These are phyloP conservation scores for Claviceps pusilla DNA, from an alignment of 2,329 filamentous ascomycete genomes.

Conservation along the genomic window DNA sequence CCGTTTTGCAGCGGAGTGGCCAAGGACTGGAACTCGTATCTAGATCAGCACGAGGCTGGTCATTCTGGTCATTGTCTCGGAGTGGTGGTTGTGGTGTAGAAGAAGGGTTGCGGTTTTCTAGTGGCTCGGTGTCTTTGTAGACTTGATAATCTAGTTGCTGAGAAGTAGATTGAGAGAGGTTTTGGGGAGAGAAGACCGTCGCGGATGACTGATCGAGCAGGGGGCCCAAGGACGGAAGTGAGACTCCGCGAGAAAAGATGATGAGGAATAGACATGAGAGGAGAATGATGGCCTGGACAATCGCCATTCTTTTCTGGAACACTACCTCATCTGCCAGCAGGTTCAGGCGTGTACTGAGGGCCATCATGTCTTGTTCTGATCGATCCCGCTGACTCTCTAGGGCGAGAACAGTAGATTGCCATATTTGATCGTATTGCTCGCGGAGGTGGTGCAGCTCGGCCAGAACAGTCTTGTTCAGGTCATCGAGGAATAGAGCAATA, in stretches of 20 bases:
- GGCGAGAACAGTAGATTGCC: constrained; percentile 88
- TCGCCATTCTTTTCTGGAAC: constrained; percentile 79
- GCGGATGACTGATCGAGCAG: constrained; percentile 14
- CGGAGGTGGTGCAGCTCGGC: constrained; percentile 64
- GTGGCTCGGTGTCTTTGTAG: background rate
- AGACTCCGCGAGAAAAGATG: constrained; percentile 52
- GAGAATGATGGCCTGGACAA: constrained; percentile 76
- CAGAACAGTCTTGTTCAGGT: constrained; percentile 76
- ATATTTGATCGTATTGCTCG: constrained; percentile 85
- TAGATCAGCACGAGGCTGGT: background rate
- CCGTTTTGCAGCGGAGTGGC: background rate
- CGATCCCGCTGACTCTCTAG: constrained; percentile 78
- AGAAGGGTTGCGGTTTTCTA: background rate
- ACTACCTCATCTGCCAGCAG: constrained; percentile 86
- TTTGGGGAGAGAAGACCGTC: constrained; percentile 11
- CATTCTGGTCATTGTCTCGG: background rate
- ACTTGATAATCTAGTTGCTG: constrained; percentile 3
- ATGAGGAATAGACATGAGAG: constrained; percentile 77
- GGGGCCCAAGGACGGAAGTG: constrained; percentile 19
- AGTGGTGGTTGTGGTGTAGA: background rate
- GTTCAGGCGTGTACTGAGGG: constrained; percentile 64
- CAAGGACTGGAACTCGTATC: background rate
- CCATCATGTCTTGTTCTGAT: constrained; percentile 68
- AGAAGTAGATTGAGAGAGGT: constrained; percentile 8
- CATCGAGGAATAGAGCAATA: constrained; percentile 64